phyloP scores from a whole-genome alignment of 495 filamentous ascomycete genomes.

The Penicillium manginii region DNA sequence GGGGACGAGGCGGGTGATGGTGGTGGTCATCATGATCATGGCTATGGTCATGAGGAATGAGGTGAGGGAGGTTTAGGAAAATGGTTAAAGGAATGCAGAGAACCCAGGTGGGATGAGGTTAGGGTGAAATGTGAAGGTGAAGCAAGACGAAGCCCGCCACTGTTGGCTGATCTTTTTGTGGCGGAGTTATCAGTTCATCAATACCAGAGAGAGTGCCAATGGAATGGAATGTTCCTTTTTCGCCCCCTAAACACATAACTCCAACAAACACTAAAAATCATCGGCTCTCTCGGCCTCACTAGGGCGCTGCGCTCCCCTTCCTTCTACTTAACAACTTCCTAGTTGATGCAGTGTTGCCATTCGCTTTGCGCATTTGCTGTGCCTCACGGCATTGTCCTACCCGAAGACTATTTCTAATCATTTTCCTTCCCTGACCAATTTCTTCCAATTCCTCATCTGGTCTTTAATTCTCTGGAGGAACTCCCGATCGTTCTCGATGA shows the following conservation, averaged over 20 bases:
- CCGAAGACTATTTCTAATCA: constrained; percentile 2
- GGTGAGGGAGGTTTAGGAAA: not conserved
- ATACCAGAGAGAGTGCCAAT: not conserved
- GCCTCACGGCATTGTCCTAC: constrained; percentile 6
- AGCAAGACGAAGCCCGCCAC: too few relatives aligned
- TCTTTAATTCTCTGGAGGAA: not conserved
- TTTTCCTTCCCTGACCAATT: constrained; percentile 1
- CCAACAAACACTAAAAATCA: not conserved
- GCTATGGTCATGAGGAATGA: too few relatives aligned
- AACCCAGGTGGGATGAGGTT: not conserved
- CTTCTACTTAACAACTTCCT: not conserved
- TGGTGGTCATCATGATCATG: too few relatives aligned
- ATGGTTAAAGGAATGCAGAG: not conserved
- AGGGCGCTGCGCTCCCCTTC: not conserved
- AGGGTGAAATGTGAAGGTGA: too few relatives aligned
- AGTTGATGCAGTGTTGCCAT: not conserved
- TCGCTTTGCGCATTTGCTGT: not conserved
- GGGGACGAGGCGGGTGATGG: constrained; percentile 6
- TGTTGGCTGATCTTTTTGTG: too few relatives aligned
- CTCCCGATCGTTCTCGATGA: constrained; percentile 19
- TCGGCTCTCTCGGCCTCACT: not conserved
- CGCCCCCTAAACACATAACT: constrained; percentile 1
- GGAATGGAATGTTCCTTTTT: constrained; percentile 1
- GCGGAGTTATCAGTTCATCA: not conserved
- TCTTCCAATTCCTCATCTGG: constrained; percentile 7